Evolutionary conservation across 805 yeast species (phyloP), one percentile per base, ranked within the genome.

Genomic region (Komagataella kurtzmanii): DNA sequence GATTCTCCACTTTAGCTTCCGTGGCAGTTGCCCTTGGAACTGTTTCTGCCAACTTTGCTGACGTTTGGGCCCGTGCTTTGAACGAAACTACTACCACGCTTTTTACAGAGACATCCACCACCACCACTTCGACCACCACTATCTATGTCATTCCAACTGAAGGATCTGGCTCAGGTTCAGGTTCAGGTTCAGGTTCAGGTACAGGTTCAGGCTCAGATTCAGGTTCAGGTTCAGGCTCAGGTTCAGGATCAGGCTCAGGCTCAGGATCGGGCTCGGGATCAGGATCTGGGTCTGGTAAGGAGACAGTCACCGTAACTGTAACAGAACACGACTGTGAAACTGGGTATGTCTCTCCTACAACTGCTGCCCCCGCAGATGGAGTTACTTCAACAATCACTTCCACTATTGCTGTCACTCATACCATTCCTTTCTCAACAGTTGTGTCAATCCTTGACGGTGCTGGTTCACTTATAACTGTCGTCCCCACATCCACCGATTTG

Each of bases 341-440:
- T 24, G 46, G 46, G 24, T 47, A 54, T 10, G 47, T 47, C 18
- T 24, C 53, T 10, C 23, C 55, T 44, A 40, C 52, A 8, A 45
- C 51, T 17, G 19, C 49, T 17, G 52, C 40, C 17, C 43, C 47
- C 19, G 8, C 57, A 43, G 49, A 49, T 18, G 51, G 48, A 17
- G 14, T n/a, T 14, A 52, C 54, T 17, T 53, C 51, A 48, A 55
- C 59, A 6, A 30, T 52, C 23, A 55, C 56, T 10, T 45, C 40
- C 23, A 53, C 55, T n/a, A 17, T 44, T 19, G 51, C 48, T 21
- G 50, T 45, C 45, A 54, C 52, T 30, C 30, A 61, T 30, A 64
- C 66, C 14, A 17, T 65, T 46, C 66, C 70, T 48, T 54, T 65
- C 36, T 59, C 63, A 44, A 64, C 64, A 7, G 62, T 67, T 2